phyloP scores from a whole-genome alignment of 306 rosid species.

The Rosa persica region DNA sequence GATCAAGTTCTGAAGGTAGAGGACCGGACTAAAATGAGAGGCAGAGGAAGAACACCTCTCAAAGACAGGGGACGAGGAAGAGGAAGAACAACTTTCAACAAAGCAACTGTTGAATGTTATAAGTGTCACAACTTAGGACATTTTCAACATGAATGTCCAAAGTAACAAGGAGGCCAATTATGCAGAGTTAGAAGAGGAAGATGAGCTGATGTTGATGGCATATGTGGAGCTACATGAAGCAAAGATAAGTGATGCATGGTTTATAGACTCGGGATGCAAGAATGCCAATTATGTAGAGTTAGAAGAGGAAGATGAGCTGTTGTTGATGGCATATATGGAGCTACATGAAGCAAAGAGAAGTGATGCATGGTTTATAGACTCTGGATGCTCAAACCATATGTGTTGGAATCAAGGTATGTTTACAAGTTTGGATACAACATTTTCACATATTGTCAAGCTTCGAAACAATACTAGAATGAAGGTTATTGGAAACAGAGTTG shows the following conservation, averaged over 20 bases:
- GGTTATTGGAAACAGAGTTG: not conserved
- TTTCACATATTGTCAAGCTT: not conserved
- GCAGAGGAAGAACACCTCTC: not conserved
- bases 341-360: not conserved
- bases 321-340: not conserved
- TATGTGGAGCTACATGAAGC: not conserved
- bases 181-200: not conserved
- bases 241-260: not conserved
- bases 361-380: not conserved
- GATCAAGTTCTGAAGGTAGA: not conserved
- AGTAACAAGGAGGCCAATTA: not conserved
- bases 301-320: not conserved
- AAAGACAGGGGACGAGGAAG: not conserved
- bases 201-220: not conserved
- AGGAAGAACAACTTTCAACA: not conserved
- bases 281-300: too few relatives aligned
- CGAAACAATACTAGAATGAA: not conserved
- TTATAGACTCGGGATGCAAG: not conserved
- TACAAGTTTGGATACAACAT: not conserved
- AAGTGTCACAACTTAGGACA: not conserved
- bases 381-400: not conserved
- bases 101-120: not conserved
- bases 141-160: not conserved
- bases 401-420: not conserved
- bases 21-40: not conserved